These are phyloP conservation scores for Phytophthora melonis DNA, from an alignment of 352 stramenopile species.

Conservation along the genomic window DNA sequence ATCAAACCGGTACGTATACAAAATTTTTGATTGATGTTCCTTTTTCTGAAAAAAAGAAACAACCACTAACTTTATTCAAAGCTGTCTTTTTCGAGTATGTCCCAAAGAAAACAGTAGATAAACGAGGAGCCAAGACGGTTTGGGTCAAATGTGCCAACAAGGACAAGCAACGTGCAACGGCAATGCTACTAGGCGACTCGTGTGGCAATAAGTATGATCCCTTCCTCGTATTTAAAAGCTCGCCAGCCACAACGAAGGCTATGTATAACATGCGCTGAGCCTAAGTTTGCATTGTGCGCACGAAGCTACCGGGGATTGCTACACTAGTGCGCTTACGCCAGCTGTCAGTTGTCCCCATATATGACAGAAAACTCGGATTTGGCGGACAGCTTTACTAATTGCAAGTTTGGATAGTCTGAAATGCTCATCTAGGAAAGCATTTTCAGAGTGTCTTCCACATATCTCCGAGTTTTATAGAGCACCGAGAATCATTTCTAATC, in stretches of 20 bases:
- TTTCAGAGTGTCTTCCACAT: too few species aligned
- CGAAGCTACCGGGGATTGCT: too few species aligned
- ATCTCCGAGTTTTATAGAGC: too few species aligned
- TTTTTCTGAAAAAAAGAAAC: not conserved
- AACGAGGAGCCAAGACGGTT: slow-evolving; percentile 4
- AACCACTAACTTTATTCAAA: not conserved
- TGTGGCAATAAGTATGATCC: slow-evolving; percentile 10
- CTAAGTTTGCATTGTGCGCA: too few species aligned
- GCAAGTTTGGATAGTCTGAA: too few species aligned
- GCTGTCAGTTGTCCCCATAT: too few species aligned
- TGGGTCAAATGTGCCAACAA: slow-evolving; percentile 14
- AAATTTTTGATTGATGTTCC: not conserved
- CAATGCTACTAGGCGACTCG: slow-evolving; percentile 8
- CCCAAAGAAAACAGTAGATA: slow-evolving; percentile 5
- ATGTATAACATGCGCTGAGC: too few species aligned
- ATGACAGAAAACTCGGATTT: too few species aligned
- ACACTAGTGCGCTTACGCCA: too few species aligned
- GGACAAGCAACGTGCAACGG: slow-evolving; percentile 8
- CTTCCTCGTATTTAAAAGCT: slow-evolving; percentile 13
- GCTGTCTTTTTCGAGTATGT: slow-evolving; percentile 9
- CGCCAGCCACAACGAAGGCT: not conserved
- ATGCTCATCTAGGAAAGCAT: too few species aligned
- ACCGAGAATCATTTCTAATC: too few species aligned
- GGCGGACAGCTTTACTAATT: too few species aligned
- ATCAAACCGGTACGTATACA: slow-evolving; percentile 17